Base-by-base conservation (phyloP, 305 asterid genomes). In the Fraxinus velutina region DNA sequence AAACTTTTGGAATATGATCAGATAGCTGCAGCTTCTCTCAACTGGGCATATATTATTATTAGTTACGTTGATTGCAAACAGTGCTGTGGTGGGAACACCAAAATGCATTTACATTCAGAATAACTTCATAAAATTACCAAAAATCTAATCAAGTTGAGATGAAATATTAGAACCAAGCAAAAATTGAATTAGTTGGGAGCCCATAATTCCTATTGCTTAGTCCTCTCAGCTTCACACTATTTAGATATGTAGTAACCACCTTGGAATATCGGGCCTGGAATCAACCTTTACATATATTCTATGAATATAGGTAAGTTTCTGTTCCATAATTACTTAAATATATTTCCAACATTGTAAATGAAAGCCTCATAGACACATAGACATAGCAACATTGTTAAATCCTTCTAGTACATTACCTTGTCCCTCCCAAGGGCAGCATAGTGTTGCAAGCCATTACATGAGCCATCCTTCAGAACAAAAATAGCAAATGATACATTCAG, bases 361-460 rank as follows among this genome's bases (percentile, higher is more conserved):
- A 64, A 52, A 52, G 37, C 60, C 60, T 47, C 73, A 47, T 44
- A 29, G 80, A 77, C 39, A 27, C 30, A 27, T 1, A 27, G 30
- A 52, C 70, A 77, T 60, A 77, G 64, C 73, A 77, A 79, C 39
- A 77, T 2, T 47, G 79, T 66, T 24, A 71, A 79, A 60, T 36
- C 13, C 64, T 79, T 34, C 76, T 82, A 66, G 42, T 50, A 97
- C 97, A 88, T 94, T 91, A 95, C 99, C 99, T 87, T 91, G 88
- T 95, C 99, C 85, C 99, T 89, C 55, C 99, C 99, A 82, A 95
- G 97, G 64, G 99, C 99, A 83, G 99, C 99, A 86, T 95, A 95
- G 81, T 95, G 99, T 89, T 95, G 99, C 93, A 95, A 84, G 78
- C 99, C 99, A 86, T 95, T 93, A 85, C 99, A 95, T 13, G 99